Evolutionary conservation across 108 stramenopile species (phyloP).

Genomic region (Discostella stelligeroides): DNA sequence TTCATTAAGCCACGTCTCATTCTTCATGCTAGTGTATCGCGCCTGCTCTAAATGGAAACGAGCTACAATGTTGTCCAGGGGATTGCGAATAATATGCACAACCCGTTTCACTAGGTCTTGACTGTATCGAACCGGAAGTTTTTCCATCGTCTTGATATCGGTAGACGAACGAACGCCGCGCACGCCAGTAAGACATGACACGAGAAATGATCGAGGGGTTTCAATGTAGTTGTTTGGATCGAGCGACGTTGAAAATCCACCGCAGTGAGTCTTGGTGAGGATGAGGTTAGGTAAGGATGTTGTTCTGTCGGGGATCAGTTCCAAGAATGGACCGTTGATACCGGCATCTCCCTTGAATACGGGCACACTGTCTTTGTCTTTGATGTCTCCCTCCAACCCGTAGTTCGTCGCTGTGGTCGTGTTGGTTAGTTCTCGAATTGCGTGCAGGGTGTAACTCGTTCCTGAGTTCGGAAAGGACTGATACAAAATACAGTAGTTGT

Average conservation of each 20-base stretch:
- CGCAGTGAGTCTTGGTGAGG: conserved; percentile 65
- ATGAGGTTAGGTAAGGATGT: conserved; percentile 46
- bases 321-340: conserved; percentile 52
- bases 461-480: conserved; percentile 48
- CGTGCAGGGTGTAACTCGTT: conserved; percentile 46
- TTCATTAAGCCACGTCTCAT: conserved; percentile 29
- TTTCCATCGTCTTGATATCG: too few relatives aligned
- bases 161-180: conserved; percentile 7
- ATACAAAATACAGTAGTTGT: too few relatives aligned
- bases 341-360: conserved; percentile 16
- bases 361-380: conserved; percentile 46
- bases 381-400: conserved; percentile 55
- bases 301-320: conserved; percentile 40
- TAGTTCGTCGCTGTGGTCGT: conserved; percentile 64
- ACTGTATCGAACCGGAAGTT: conserved; percentile 13
- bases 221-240: conserved; percentile 18
- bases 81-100: conserved; percentile 46
- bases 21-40: conserved; percentile 5
- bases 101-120: conserved; percentile 34
- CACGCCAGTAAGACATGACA: conserved; percentile 22
- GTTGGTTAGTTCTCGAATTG: conserved; percentile 52
- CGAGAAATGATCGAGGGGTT: conserved; percentile 33
- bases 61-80: conserved; percentile 51
- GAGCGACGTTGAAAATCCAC: conserved; percentile 30
- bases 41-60: conserved; percentile 45